Conservation (phyloP, 371 early-diverging fungal species). For the Quaeritorhiza haematococci region DNA sequence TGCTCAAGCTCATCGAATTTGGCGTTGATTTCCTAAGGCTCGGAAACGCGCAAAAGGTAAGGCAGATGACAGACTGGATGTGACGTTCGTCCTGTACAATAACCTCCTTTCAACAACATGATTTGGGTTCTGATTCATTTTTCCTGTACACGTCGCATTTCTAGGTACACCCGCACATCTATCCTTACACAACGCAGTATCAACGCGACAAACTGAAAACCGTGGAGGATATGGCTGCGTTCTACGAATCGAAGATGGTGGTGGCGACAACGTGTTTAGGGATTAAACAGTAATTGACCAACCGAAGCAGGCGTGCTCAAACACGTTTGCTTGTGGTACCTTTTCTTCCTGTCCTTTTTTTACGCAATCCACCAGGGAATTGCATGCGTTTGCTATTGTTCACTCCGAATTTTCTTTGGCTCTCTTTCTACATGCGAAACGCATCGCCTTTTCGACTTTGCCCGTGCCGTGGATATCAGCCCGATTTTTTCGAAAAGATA, state of each 20-base stretch:
- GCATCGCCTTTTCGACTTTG: no score
- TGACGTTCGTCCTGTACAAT: background rate
- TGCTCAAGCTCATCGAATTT: constrained; percentile 67
- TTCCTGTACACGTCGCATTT: background rate
- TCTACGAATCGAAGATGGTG: constrained; percentile 57
- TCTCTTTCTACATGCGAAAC: no score
- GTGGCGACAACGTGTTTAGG: constrained; percentile 90
- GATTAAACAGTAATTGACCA: constrained; percentile 64
- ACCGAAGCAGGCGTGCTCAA: background rate
- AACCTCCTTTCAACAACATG: background rate
- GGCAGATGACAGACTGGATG: background rate
- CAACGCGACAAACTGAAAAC: constrained; percentile 37
- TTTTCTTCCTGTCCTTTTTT: no score
- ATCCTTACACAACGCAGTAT: constrained; percentile 43
- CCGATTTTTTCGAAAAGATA: constrained; percentile 52
- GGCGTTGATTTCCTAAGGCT: constrained; percentile 65
- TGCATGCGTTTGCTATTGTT: no score
- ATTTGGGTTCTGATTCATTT: background rate
- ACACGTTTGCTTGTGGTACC: background rate
- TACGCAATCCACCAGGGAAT: no score
- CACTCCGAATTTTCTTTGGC: no score
- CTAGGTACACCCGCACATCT: constrained; percentile 62
- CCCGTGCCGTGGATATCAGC: constrained; percentile 17
- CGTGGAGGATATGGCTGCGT: constrained; percentile 52
- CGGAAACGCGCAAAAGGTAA: constrained; percentile 64